Percentiles rank a stretch among this genome's conserved stretches.
phyloP scores from a whole-genome alignment of 2,329 filamentous ascomycete species.

The Cytospora schulzeri region DNA sequence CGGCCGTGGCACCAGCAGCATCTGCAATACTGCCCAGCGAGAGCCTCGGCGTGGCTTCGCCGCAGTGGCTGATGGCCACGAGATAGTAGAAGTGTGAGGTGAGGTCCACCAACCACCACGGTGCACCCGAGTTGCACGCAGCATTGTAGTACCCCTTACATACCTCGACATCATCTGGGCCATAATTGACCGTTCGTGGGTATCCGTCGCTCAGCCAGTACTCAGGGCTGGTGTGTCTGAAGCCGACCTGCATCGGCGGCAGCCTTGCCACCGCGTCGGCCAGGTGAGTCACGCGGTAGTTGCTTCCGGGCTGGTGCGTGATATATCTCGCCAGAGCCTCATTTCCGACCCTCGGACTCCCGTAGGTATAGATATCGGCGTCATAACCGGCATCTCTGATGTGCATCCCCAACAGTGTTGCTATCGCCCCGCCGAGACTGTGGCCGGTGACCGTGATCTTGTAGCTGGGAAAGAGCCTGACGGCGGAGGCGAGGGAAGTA shows the following conservation, averaged over 20 bases:
- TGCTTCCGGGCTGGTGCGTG: slow-evolving; percentile 46
- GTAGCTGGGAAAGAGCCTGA: slow-evolving; percentile 52
- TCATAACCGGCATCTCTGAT: slow-evolving; percentile 51
- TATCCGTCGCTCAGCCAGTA: slow-evolving; percentile 55
- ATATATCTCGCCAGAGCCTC: slow-evolving; percentile 56
- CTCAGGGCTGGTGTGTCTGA: slow-evolving; percentile 68
- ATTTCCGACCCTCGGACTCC: slow-evolving; percentile 68
- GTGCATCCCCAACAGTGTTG: slow-evolving; percentile 59
- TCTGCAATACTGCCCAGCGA: background rate
- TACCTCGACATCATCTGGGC: slow-evolving; percentile 13
- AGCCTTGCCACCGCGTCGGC: slow-evolving; percentile 69
- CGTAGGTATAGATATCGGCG: slow-evolving; percentile 66
- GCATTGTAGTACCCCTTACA: slow-evolving; percentile 15
- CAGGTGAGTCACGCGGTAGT: slow-evolving; percentile 67
- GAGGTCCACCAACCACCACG: slow-evolving; percentile 17
- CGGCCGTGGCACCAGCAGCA: background rate
- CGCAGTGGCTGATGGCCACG: slow-evolving; percentile 16
- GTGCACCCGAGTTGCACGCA: slow-evolving; percentile 11
- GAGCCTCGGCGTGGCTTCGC: slow-evolving; percentile 4
- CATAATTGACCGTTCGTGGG: slow-evolving; percentile 1
- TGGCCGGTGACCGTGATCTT: slow-evolving; percentile 63
- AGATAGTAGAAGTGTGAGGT: slow-evolving; percentile 18
- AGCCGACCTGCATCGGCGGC: slow-evolving; percentile 62
- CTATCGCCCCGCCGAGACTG: slow-evolving; percentile 68
- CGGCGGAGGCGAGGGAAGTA: slow-evolving; percentile 47